Conservation (phyloP, 768 basidiomycete genomes). For the Tulasnella sp. region DNA sequence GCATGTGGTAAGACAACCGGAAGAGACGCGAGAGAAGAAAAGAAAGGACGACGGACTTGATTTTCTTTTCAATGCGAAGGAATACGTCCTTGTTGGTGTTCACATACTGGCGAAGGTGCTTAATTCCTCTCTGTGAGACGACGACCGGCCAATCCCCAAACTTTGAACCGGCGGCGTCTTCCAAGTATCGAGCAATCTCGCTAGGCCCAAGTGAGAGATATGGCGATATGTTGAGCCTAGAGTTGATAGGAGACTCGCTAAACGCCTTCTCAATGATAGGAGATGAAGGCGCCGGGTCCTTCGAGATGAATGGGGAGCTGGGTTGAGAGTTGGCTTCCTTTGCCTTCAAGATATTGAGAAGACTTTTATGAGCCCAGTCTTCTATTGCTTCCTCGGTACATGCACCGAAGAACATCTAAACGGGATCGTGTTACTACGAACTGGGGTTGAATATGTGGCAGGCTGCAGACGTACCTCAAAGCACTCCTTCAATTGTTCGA, state of each 20-base stretch:
- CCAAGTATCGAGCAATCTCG: background rate
- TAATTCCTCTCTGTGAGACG: conserved; percentile 45
- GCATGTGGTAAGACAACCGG: background rate
- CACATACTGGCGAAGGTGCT: conserved; percentile 42
- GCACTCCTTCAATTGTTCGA: background rate
- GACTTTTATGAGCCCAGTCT: background rate
- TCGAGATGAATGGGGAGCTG: background rate
- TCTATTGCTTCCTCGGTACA: background rate
- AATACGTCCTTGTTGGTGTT: conserved; percentile 43
- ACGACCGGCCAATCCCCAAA: conserved; percentile 63
- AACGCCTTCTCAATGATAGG: background rate
- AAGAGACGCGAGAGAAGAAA: background rate
- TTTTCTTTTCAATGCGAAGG: conserved; percentile 55
- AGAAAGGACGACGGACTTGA: conserved; percentile 44
- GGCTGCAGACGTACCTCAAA: background rate
- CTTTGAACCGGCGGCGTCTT: background rate
- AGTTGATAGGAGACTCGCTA: background rate
- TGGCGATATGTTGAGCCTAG: background rate
- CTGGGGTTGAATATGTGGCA: background rate
- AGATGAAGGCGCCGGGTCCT: background rate
- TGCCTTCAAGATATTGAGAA: background rate
- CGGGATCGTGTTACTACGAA: background rate
- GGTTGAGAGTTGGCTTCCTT: background rate
- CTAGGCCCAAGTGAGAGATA: background rate
- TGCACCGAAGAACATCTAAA: background rate